Base-by-base conservation (phyloP, 768 basidiomycete species). In the Cubamyces lactineus region DNA sequence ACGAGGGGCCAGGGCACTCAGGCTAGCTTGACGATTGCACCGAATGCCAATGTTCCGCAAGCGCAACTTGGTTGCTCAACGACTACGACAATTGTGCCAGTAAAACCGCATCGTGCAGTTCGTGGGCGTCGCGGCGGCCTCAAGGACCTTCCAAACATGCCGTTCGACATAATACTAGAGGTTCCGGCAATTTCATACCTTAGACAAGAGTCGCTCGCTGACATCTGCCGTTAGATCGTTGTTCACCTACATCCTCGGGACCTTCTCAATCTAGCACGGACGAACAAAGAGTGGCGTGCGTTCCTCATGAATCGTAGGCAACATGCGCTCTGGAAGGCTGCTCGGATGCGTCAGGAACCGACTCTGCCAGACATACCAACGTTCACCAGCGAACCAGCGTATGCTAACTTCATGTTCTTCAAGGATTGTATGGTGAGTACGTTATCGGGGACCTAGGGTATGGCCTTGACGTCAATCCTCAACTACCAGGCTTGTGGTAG, bases 241-340 rank as follows among this genome's bases (percentile, higher is more conserved):
- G 66, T 70, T 12, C 68, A 76, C 41, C 69, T 82, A 11, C 61
- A 74, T 28, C 79, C 80, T n/a, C 28, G 68, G 13, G 79, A 82
- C 61, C 67, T 82, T 9, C 69, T 83, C 19, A 68, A 72, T 54
- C 70, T 82, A 7, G 74, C 78, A 0, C 66, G 77, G 48, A 73
- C 79, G 2, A 75, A 69, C 39, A 76, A 77, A 63, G 67, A 62
- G 0, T 66, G 82, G 43, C 75, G 77, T n/a, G 59, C 56, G 2
- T 71, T 79, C 9, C 67, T 82, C 28, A 61, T 76, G 54, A 59
- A 64, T 7, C 66, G 65, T 17, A 48, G 58, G 3, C 63, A 71
- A 3, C 62, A 66, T 0, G 41, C 58, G 15, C 60, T 78, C 0
- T 82, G 80, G 80, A 73, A 73, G 63, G 64, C 69, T 21, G 73